Conservation (phyloP, 805 yeast species). For the Candida sakaeoensis region DNA sequence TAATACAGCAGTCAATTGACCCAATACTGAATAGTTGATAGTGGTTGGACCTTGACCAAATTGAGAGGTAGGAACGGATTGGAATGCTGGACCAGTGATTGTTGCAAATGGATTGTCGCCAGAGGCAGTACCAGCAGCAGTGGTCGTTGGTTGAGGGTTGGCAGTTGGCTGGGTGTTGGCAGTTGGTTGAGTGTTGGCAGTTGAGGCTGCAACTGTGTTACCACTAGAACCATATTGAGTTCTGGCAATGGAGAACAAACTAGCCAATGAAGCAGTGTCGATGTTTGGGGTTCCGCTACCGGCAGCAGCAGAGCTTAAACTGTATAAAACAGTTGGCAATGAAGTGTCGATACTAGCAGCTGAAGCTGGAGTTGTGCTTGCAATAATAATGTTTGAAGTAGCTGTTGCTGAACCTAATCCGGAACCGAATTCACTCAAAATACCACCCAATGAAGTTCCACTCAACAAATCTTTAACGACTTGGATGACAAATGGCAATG, state of each 20-base stretch:
- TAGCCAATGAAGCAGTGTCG: constrained; percentile 3
- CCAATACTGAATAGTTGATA: constrained; percentile 6
- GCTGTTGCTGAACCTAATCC: constrained; percentile 4
- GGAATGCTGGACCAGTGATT: constrained; percentile 7
- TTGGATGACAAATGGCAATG: constrained; percentile 21
- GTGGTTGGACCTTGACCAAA: constrained; percentile 8
- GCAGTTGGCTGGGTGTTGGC: constrained; percentile 4
- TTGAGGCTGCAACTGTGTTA: constrained; percentile 1
- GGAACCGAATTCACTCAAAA: constrained; percentile 5
- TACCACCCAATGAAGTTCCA: constrained; percentile 8
- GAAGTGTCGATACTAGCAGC: constrained; percentile 2
- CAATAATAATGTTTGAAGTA: neutral
- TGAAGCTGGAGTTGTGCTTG: neutral
- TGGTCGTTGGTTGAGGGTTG: neutral
- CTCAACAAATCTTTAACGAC: constrained; percentile 17
- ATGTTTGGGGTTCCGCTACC: neutral
- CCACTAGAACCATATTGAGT: constrained; percentile 4
- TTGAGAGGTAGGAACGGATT: constrained; percentile 7
- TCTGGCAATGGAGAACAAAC: constrained; percentile 2
- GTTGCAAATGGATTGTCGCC: constrained; percentile 4
- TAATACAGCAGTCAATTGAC: constrained; percentile 6
- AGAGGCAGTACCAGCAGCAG: constrained; percentile 1
- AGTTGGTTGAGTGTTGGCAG: neutral
- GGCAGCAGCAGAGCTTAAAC: neutral
- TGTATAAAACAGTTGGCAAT: constrained; percentile 5